Percentiles rank a stretch among this genome's conserved stretches.
Evolutionary conservation across 2,329 filamentous ascomycete species (phyloP).

Genomic region (Ceratocystiopsis sp.): DNA sequence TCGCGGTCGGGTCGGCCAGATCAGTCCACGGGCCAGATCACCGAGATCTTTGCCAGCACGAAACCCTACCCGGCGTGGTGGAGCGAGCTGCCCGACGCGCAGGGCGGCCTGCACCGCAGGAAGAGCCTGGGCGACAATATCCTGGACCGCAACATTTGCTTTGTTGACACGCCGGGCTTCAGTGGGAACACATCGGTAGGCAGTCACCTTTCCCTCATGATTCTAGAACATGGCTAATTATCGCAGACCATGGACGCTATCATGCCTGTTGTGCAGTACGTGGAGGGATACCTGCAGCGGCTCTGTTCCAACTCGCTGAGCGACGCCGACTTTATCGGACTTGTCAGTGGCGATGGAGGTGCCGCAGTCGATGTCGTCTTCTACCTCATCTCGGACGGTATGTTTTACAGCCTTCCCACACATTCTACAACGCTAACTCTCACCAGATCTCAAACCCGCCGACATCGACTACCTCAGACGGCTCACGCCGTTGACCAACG

Average conservation of each 20-base stretch:
- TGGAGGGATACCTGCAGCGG: slow-evolving; percentile 51
- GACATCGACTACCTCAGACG: slow-evolving; percentile 59
- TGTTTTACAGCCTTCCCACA: slow-evolving; percentile 60
- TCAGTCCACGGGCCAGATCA: slow-evolving; percentile 26
- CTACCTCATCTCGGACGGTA: slow-evolving; percentile 51
- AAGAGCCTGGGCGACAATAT: slow-evolving; percentile 61
- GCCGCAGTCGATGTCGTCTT: slow-evolving; percentile 72
- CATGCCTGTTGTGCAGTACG: slow-evolving; percentile 48
- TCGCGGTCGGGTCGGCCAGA: slow-evolving; percentile 5
- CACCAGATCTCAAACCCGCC: slow-evolving; percentile 39
- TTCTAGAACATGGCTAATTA: slow-evolving; percentile 7
- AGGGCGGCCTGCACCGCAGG: slow-evolving; percentile 33
- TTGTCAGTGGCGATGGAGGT: slow-evolving; percentile 69
- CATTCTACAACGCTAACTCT: slow-evolving; percentile 69
- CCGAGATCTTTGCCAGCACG: slow-evolving; percentile 63
- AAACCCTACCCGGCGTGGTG: slow-evolving; percentile 82
- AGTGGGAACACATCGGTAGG: slow-evolving; percentile 34
- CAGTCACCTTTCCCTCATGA: slow-evolving; percentile 2
- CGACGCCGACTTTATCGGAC: slow-evolving; percentile 56
- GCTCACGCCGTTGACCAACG: slow-evolving; percentile 58
- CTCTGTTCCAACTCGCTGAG: slow-evolving; percentile 46
- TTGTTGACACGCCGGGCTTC: slow-evolving; percentile 68
- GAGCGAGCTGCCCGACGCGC: slow-evolving; percentile 56
- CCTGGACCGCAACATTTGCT: slow-evolving; percentile 82
- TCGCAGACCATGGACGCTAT: slow-evolving; percentile 36